These are phyloP conservation scores for Mortierella alpina DNA, from an alignment of 192 early-diverging fungal genomes.

Conservation along the genomic window DNA sequence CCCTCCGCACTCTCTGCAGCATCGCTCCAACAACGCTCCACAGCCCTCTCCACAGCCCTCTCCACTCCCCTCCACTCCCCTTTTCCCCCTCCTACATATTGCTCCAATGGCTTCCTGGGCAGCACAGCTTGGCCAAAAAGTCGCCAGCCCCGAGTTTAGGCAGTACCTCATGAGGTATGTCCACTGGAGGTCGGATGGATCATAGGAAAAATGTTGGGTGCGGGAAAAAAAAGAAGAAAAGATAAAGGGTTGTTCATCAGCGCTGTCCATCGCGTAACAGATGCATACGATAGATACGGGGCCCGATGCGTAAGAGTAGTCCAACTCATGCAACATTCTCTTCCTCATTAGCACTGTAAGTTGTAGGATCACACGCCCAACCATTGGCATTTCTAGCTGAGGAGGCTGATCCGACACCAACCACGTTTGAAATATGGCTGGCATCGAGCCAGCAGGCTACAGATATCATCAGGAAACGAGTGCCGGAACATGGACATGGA, in stretches of 20 bases:
- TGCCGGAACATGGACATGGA: too few species aligned
- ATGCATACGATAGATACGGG: neutral
- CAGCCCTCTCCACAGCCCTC: constrained; percentile 5
- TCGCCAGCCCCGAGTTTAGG: constrained; percentile 67
- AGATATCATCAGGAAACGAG: too few species aligned
- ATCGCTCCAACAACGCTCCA: constrained; percentile 1
- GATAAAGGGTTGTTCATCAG: neutral
- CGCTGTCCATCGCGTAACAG: neutral
- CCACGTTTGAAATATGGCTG: neutral
- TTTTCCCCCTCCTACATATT: neutral
- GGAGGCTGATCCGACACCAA: neutral
- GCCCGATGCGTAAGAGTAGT: neutral
- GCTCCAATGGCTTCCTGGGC: constrained; percentile 46
- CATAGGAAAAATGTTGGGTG: too few species aligned
- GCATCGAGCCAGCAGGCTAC: neutral
- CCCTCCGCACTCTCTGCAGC: neutral
- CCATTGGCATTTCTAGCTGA: neutral
- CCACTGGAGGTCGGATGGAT: too few species aligned
- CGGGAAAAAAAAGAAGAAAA: too few species aligned
- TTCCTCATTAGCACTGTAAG: constrained; percentile 66
- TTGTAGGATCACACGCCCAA: neutral
- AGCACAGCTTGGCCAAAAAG: constrained; percentile 45
- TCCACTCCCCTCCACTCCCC: neutral
- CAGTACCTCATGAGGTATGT: constrained; percentile 75
- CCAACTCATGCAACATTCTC: neutral